Evolutionary conservation across 2,329 filamentous ascomycete genomes (phyloP).

Genomic region (Penicillium sp.): DNA sequence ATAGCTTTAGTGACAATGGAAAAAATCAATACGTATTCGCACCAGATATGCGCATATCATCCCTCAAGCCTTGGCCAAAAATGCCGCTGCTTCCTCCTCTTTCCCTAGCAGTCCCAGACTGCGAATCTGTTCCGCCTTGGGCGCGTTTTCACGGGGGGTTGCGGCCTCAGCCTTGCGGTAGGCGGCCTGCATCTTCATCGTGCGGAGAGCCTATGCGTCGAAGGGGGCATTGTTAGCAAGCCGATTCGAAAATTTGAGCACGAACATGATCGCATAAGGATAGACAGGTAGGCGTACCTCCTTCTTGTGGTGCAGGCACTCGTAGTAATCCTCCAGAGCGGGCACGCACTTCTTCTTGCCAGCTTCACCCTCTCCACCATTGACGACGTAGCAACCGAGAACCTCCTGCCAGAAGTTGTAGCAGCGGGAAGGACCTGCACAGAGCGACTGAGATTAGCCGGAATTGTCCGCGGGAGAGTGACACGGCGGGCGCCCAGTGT

Average conservation of each 20-base stretch:
- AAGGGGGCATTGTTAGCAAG: constrained; percentile 6
- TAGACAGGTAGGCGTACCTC: constrained; percentile 67
- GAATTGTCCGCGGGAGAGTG: constrained; percentile 12
- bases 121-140: constrained; percentile 76
- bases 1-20: constrained; percentile 16
- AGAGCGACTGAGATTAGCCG: constrained; percentile 19
- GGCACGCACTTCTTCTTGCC: constrained; percentile 82
- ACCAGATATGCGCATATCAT: too few species aligned
- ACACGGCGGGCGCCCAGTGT: constrained; percentile 15
- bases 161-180: constrained; percentile 71
- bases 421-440: constrained; percentile 64
- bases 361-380: constrained; percentile 68
- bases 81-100: constrained; percentile 67
- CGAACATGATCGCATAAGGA: background rate
- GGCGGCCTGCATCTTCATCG: constrained; percentile 68
- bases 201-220: constrained; percentile 59
- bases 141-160: constrained; percentile 68
- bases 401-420: constrained; percentile 99
- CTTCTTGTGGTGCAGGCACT: constrained; percentile 97
- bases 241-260: too few species aligned
- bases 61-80: too few species aligned
- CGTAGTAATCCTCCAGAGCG: constrained; percentile 90
- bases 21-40: constrained; percentile 22
- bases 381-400: constrained; percentile 94
- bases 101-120: constrained; percentile 75